Conservation (phyloP, 75 land plant genomes). For the Chamaecyparis obtusa region DNA sequence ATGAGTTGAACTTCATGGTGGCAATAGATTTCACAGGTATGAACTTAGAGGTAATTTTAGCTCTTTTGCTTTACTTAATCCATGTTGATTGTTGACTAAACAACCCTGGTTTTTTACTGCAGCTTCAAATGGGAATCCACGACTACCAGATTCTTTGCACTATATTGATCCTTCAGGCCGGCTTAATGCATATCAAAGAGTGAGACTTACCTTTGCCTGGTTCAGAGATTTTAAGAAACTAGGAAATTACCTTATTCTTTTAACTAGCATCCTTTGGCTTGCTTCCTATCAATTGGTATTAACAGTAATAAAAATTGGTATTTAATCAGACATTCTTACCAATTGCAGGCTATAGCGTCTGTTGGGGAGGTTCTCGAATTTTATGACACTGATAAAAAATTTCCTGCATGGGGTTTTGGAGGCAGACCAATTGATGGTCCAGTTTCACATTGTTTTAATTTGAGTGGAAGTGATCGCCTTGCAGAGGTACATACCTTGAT, state of each 20-base stretch:
- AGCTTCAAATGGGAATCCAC: constrained; percentile 94
- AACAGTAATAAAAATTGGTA: neutral
- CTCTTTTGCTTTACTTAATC: neutral
- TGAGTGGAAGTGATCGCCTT: constrained; percentile 66
- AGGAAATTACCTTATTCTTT: neutral
- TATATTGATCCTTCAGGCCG: constrained; percentile 78
- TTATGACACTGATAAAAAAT: constrained; percentile 88
- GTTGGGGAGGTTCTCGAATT: constrained; percentile 82
- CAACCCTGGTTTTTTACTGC: constrained; percentile 9
- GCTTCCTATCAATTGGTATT: neutral
- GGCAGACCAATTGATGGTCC: constrained; percentile 79
- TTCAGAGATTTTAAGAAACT: neutral
- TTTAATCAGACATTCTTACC: neutral
- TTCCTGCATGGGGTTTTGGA: constrained; percentile 99
- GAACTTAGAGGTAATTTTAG: neutral
- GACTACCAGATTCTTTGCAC: constrained; percentile 85
- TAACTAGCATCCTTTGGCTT: neutral
- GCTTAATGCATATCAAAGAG: constrained; percentile 82
- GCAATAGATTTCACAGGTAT: constrained; percentile 93
- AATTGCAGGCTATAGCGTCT: constrained; percentile 67
- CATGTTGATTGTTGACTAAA: constrained; percentile 6
- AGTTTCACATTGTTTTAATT: constrained; percentile 93
- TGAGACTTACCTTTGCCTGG: constrained; percentile 29
- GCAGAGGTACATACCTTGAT: constrained; percentile 44
- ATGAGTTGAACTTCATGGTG: constrained; percentile 86